phyloP scores from a whole-genome alignment of 73 alveolate genomes.

The Uronychia binucleata region DNA sequence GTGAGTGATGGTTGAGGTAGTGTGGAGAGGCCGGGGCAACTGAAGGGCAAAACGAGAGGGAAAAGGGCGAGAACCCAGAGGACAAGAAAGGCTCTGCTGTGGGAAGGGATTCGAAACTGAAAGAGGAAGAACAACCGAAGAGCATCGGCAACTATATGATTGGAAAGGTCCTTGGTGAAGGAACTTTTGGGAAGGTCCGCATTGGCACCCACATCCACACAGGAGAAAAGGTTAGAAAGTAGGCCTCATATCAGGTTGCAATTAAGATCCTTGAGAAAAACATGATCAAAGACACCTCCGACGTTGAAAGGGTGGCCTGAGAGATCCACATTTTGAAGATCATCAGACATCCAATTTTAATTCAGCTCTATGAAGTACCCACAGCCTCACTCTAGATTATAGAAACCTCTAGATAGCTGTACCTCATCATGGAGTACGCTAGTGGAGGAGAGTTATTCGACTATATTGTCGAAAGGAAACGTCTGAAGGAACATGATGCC shows the following conservation, averaged over 20 bases:
- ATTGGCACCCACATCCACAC: constrained; percentile 43
- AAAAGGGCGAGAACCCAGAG: no score
- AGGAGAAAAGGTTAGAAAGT: constrained; percentile 31
- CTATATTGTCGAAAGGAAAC: constrained; percentile 80
- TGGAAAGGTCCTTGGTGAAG: constrained; percentile 12
- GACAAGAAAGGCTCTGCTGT: no score
- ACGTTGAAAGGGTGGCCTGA: constrained; percentile 49
- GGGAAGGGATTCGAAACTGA: no score
- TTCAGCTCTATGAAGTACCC: constrained; percentile 49
- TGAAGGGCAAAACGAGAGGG: no score
- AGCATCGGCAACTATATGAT: neutral
- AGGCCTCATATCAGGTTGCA: constrained; percentile 14
- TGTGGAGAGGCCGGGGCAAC: no score
- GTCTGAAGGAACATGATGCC: constrained; percentile 81
- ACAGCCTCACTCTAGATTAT: constrained; percentile 35
- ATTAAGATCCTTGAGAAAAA: constrained; percentile 44
- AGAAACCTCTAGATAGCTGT: constrained; percentile 80
- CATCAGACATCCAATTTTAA: constrained; percentile 15
- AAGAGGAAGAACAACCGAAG: neutral
- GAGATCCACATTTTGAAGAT: constrained; percentile 42
- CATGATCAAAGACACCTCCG: constrained; percentile 22
- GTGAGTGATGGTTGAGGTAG: no score
- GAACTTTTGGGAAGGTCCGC: constrained; percentile 50
- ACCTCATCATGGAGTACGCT: constrained; percentile 91
- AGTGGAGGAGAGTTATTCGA: constrained; percentile 92